Evolutionary conservation across 306 rosid species (phyloP), one percentile per base, ranked within the genome.

Genomic region (Neltuma alba): DNA sequence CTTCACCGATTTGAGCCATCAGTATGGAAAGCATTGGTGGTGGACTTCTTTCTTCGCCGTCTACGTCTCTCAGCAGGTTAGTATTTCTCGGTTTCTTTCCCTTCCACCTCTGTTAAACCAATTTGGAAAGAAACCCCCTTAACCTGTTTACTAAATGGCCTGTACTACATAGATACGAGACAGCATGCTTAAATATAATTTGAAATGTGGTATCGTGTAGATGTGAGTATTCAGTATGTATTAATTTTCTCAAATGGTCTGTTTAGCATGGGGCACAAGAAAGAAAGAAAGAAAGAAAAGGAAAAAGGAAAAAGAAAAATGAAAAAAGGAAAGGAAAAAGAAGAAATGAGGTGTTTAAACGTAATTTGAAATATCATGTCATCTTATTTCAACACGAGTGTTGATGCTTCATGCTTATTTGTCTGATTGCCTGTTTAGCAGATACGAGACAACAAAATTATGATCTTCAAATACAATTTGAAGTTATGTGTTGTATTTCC

Each of bases 11-110:
- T 61, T 94, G 97, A 78, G 85, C 28, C 75, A 44, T 16, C 98
- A 89, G 45, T 92, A 94, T 67, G 97, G 94, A 23, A 85, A 42
- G 1, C 83, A 81, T 42, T 94, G 98, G 98, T 92, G 98, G 97
- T 94, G 97, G 97, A 80, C 86, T 78, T 94, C 97, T 67, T 94
- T 94, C 88, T 89, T 94, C 62, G 82, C 93, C 25, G 88, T 94
- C 87, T 94, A 94, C 76, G 70, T 89, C 64, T 80, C 97, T 85
- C 97, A 94, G 41, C 97, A 91, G 97, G 97, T 93, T 44, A 54
- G 21, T 5, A 9, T n/a, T 58, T 12, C 15, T 9, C 42, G 18
- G 42, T 57, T 41, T 50, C 54, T 31, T 28, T 61, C 44, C 30
- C n/a, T 16, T 79, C 34, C 48, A 67, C 44, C 31, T 40, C 33